Evolutionary conservation across 2,329 filamentous ascomycete genomes (phyloP).

Genomic region (Acephala macrosclerotiorum): DNA sequence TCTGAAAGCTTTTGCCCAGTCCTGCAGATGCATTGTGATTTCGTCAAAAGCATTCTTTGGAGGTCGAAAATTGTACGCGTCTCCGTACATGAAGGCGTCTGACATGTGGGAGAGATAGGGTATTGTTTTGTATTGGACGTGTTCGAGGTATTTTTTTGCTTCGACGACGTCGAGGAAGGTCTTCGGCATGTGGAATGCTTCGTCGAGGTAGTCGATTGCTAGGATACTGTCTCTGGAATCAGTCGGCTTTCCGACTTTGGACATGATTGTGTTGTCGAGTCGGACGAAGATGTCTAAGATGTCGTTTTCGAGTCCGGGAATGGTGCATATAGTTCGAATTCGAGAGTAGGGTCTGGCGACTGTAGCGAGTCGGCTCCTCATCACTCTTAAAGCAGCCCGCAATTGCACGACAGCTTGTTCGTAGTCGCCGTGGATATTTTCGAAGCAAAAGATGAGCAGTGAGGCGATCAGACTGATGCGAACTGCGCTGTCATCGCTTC

Average conservation of each 20-base stretch:
- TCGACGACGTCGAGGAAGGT: constrained; percentile 23
- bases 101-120: constrained; percentile 23
- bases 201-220: constrained; percentile 23
- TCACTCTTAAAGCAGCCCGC: constrained; percentile 29
- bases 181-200: constrained; percentile 20
- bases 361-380: constrained; percentile 26
- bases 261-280: constrained; percentile 29
- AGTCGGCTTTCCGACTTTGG: constrained; percentile 14
- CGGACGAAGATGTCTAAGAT: constrained; percentile 33
- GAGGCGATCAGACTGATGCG: constrained; percentile 35
- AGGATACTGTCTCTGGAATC: constrained; percentile 20
- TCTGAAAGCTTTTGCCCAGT: constrained; percentile 32
- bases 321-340: constrained; percentile 8
- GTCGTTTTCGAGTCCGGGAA: constrained; percentile 31
- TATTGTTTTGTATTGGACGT: constrained; percentile 25
- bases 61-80: background rate
- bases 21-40: constrained; percentile 20
- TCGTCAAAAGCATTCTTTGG: background rate
- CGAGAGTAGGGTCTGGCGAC: constrained; percentile 3
- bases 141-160: constrained; percentile 24
- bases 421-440: constrained; percentile 33
- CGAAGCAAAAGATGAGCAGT: constrained; percentile 36
- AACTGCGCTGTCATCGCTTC: constrained; percentile 24
- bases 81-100: constrained; percentile 3
- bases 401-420: constrained; percentile 29